Evolutionary conservation across 2,329 filamentous ascomycete genomes (phyloP), one percentile per base, ranked within the genome.

Genomic region (Fusarium clavum): DNA sequence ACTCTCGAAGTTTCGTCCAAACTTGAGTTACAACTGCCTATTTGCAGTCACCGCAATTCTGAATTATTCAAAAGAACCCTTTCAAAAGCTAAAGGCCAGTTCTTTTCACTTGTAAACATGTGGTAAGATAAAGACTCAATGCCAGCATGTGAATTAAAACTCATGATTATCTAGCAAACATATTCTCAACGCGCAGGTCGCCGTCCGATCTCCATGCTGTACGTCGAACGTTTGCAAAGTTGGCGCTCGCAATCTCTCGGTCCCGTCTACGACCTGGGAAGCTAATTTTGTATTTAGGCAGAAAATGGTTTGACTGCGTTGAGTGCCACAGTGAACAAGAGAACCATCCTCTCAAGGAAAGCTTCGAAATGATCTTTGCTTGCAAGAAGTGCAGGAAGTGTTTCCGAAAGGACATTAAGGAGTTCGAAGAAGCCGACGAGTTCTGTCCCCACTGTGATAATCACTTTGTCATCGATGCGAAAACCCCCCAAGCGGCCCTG

Each of bases 391-490:
- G 96, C 90, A 94, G 92, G 75, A 99, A 99, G 83, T 94, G 91
- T 81, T 99, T 99, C 85, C 92, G 96, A 73, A 99, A 98, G 80
- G 93, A 99, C 76, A 92, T 92, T 47, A 84, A 89, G 71, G 93
- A 97, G 79, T 98, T 97, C 76, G 96, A 99, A 74, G 96, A 99
- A 75, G 91, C 93, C 79, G 96, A 99, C 83, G 97, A 99, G 81
- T 99, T 97, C 86, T 99, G 96, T 85, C 97, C 96, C 24, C 93
- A 98, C 83, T 99, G 96, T 85, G 96, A 99, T 79, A 99, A 99
- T 83, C 97, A 99, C 82, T 99, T 94, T 78, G 92, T 99, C 41
- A 86, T 99, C 70, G 94, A 98, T 7, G 97, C 96, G 54, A 82
- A 92, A 73, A 93, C 91, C 7, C 93, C 96, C 24, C 92, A 97